These are phyloP conservation scores for Talaromyces marneffei DNA, from an alignment of 2,329 filamentous ascomycete genomes.

Conservation along the genomic window DNA sequence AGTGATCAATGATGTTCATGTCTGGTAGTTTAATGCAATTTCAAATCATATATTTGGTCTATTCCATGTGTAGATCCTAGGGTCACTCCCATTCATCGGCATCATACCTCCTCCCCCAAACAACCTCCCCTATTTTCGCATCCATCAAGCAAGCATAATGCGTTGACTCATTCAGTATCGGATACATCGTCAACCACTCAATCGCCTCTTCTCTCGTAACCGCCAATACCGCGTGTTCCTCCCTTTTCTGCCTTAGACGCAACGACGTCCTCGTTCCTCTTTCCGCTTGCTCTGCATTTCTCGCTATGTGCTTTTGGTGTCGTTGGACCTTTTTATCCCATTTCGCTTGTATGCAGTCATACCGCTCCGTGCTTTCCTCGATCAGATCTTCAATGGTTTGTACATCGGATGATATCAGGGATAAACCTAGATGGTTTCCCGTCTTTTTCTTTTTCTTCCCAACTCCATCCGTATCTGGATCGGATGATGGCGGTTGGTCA, in stretches of 20 bases:
- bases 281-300: background rate
- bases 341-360: constrained; percentile 32
- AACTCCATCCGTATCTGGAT: background rate
- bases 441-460: constrained; percentile 17
- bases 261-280: background rate
- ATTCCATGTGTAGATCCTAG: too few species aligned
- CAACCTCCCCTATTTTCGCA: background rate
- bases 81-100: background rate
- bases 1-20: too few species aligned
- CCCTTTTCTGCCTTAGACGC: background rate
- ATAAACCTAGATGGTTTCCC: constrained; percentile 19
- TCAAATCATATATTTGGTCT: too few species aligned
- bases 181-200: constrained; percentile 47
- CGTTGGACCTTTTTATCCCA: constrained; percentile 30
- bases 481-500: constrained; percentile 30
- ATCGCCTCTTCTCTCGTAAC: constrained; percentile 34
- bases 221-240: constrained; percentile 18
- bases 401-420: constrained; percentile 15
- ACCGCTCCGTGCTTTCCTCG: constrained; percentile 31
- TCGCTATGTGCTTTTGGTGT: constrained; percentile 11
- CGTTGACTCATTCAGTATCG: constrained; percentile 52
- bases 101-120: background rate
- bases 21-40: too few species aligned
- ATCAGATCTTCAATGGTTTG: constrained; percentile 24
- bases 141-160: constrained; percentile 57